Evolutionary conservation across 1,139 yeast species (phyloP).

Genomic region (Pichia sp.): DNA sequence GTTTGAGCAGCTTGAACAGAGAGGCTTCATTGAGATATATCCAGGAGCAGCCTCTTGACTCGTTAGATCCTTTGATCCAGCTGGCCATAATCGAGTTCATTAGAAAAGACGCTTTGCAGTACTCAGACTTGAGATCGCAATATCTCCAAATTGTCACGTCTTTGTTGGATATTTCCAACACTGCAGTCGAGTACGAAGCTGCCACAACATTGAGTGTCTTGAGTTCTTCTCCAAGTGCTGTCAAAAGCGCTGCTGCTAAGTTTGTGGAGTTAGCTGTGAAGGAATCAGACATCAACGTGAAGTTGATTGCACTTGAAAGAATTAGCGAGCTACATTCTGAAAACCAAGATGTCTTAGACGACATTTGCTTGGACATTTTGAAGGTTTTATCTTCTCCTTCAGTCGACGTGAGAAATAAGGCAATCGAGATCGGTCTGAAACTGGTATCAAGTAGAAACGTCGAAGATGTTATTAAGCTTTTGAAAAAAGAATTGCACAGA

Average conservation of each 20-base stretch:
- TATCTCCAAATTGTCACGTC: constrained; percentile 72
- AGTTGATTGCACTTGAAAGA: constrained; percentile 85
- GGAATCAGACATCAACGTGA: constrained; percentile 90
- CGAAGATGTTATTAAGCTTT: constrained; percentile 85
- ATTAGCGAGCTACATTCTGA: constrained; percentile 69
- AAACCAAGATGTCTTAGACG: constrained; percentile 83
- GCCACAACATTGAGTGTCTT: constrained; percentile 78
- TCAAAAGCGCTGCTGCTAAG: constrained; percentile 74
- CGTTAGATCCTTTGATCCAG: constrained; percentile 82
- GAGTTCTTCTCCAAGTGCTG: constrained; percentile 62
- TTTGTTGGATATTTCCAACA: constrained; percentile 63
- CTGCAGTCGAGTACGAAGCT: constrained; percentile 87
- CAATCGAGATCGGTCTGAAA: constrained; percentile 74
- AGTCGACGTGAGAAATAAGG: constrained; percentile 84
- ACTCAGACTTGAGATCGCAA: constrained; percentile 62
- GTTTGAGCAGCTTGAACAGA: constrained; percentile 77
- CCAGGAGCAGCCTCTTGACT: constrained; percentile 64
- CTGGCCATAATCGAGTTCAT: constrained; percentile 89
- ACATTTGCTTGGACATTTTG: constrained; percentile 78
- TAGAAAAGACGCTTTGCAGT: constrained; percentile 67
- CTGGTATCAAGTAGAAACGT: constrained; percentile 85
- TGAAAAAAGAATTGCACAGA: constrained; percentile 84
- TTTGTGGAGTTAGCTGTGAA: constrained; percentile 85
- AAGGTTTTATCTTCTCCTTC: constrained; percentile 85
- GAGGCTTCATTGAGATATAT: constrained; percentile 80